phyloP scores from a whole-genome alignment of 371 early-diverging fungal genomes.

The Parasitella parasitica region DNA sequence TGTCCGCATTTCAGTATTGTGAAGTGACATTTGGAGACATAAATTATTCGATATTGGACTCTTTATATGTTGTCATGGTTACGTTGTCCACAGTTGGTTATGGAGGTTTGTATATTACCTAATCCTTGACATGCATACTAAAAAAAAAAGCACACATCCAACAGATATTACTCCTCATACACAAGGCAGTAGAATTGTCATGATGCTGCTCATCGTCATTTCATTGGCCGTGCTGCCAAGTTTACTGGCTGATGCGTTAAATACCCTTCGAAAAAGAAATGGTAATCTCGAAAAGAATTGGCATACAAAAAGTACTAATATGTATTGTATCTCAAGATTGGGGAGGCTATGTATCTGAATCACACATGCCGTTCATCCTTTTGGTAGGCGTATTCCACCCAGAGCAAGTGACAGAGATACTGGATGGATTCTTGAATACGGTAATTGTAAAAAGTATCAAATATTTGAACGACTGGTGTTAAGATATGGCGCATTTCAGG shows the following conservation, averaged over 20 bases:
- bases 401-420: constrained; percentile 55
- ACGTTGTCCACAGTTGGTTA: constrained; percentile 81
- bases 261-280: constrained; percentile 53
- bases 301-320: background rate
- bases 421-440: constrained; percentile 62
- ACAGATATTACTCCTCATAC: constrained; percentile 70
- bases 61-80: constrained; percentile 62
- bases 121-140: no score
- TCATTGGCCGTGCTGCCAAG: constrained; percentile 65
- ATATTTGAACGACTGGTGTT: background rate
- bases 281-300: constrained; percentile 26
- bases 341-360: constrained; percentile 47
- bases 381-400: constrained; percentile 62
- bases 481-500: constrained; percentile 18
- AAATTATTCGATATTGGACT: constrained; percentile 54
- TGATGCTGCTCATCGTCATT: constrained; percentile 69
- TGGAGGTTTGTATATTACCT: constrained; percentile 45
- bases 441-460: constrained; percentile 25
- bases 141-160: background rate
- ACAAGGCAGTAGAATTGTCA: constrained; percentile 58
- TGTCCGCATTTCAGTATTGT: constrained; percentile 70
- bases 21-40: constrained; percentile 60
- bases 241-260: constrained; percentile 55
- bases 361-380: constrained; percentile 58
- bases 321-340: constrained; percentile 21